A percentile compares a stretch with the other conserved stretches of the same genome.
phyloP scores from a whole-genome alignment of 805 yeast species.

The Metschnikowia henanensis region DNA sequence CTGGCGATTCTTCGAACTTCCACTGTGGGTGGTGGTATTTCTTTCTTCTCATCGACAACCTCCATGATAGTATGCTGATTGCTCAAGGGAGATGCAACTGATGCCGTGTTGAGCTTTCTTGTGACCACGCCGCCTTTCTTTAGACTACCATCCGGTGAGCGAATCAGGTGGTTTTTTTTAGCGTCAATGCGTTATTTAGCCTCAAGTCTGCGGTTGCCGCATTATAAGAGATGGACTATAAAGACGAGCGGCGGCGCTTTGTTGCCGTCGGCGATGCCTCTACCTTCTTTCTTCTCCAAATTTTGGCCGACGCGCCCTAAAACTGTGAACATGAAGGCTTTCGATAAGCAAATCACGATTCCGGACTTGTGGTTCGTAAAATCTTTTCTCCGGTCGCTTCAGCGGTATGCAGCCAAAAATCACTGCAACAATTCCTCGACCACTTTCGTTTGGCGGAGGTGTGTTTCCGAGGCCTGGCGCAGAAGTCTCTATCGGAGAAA shows the following conservation, averaged over 20 bases:
- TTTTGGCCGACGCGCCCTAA: background rate
- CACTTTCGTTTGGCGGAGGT: too few relatives aligned
- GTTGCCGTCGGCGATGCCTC: constrained; percentile 11
- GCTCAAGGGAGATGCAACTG: constrained; percentile 9
- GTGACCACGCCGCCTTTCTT: constrained; percentile 9
- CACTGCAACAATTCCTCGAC: too few relatives aligned
- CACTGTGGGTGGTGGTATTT: background rate
- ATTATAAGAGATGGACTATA: constrained; percentile 30
- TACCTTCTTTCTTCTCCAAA: constrained; percentile 7
- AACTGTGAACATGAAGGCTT: too few relatives aligned
- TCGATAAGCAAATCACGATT: too few relatives aligned
- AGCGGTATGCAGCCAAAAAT: too few relatives aligned
- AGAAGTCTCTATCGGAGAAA: too few relatives aligned
- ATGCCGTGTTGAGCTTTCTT: constrained; percentile 4
- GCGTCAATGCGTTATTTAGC: background rate
- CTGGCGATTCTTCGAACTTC: constrained; percentile 27
- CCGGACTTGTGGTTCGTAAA: too few relatives aligned
- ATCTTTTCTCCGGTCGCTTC: too few relatives aligned
- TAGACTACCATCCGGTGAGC: constrained; percentile 22
- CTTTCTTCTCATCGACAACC: constrained; percentile 16
- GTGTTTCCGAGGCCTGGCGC: too few relatives aligned
- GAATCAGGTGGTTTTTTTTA: constrained; percentile 1
- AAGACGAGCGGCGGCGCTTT: constrained; percentile 36
- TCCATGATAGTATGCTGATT: constrained; percentile 10
- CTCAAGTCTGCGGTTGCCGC: constrained; percentile 35